Evolutionary conservation across 371 early-diverging fungal species (phyloP).

Genomic region (Apophysomyces trapeziformis): DNA sequence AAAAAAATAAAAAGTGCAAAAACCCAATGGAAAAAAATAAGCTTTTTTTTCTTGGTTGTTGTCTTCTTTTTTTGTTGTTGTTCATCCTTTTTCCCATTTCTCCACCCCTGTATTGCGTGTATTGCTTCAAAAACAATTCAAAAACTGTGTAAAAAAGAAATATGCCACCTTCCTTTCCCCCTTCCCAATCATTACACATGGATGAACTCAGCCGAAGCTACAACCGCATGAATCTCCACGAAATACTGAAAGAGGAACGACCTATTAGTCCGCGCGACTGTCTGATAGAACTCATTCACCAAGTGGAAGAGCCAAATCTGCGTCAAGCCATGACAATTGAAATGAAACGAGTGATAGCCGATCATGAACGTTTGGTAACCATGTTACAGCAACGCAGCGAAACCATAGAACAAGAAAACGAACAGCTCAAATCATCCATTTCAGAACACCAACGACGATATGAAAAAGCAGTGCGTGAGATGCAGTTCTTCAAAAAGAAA

Average conservation of each 20-base stretch:
- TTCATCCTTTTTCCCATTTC: not conserved
- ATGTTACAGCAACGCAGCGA: slow-evolving; percentile 35
- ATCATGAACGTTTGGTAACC: slow-evolving; percentile 37
- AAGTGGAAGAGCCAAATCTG: slow-evolving; percentile 26
- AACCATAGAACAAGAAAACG: slow-evolving; percentile 32
- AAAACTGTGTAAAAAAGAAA: not conserved
- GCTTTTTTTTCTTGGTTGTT: not conserved
- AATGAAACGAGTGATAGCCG: slow-evolving; percentile 26
- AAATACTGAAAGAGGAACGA: slow-evolving; percentile 13
- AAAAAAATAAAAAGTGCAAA: slow-evolving; percentile 2
- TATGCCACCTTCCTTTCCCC: slow-evolving; percentile 11
- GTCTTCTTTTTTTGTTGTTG: not conserved
- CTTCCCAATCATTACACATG: slow-evolving; percentile 12
- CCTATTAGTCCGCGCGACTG: slow-evolving; percentile 23
- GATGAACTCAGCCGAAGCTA: slow-evolving; percentile 10
- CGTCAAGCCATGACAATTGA: slow-evolving; percentile 28
- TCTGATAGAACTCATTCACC: slow-evolving; percentile 21
- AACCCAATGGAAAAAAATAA: not conserved
- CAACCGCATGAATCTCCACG: slow-evolving; percentile 10
- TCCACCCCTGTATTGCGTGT: slow-evolving; percentile 2
- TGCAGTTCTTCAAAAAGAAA: slow-evolving; percentile 51
- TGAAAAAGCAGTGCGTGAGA: slow-evolving; percentile 55
- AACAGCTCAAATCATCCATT: slow-evolving; percentile 29
- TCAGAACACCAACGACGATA: slow-evolving; percentile 42
- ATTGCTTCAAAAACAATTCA: not conserved